Conservation (phyloP, 2,329 filamentous ascomycete species). For the Aspergillus felis region DNA sequence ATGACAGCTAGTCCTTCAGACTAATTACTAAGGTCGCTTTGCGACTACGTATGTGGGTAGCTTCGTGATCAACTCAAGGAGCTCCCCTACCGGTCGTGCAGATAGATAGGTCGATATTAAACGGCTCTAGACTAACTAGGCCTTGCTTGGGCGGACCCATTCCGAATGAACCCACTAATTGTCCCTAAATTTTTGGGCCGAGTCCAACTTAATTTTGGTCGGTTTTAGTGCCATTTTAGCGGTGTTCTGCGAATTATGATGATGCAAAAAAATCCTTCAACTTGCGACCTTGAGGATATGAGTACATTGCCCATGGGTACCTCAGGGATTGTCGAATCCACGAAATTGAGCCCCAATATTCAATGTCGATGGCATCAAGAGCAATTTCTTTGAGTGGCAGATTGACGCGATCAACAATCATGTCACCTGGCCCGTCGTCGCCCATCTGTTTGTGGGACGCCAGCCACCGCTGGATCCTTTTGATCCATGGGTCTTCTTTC, state of each 20-base stretch:
- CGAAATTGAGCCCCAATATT: no score
- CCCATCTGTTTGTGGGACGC: not conserved
- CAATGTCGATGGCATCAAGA: not conserved
- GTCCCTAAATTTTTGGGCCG: not conserved
- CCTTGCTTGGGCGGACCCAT: not conserved
- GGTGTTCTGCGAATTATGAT: not conserved
- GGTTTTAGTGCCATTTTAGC: not conserved
- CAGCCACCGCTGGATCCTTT: not conserved
- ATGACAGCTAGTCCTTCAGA: not conserved
- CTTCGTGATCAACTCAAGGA: not conserved
- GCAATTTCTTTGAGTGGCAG: no score
- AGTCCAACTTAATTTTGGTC: not conserved
- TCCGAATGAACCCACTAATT: not conserved
- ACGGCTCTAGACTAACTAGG: not conserved
- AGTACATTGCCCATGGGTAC: not conserved
- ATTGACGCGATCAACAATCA: not conserved
- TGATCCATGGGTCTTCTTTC: conserved; percentile 1
- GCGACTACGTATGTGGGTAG: not conserved
- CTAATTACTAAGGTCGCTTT: not conserved
- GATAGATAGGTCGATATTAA: not conserved
- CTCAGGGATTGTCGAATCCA: no score
- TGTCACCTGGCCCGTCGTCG: not conserved
- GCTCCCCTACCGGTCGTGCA: conserved; percentile 7
- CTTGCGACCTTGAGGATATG: not conserved
- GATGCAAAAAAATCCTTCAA: not conserved